These are phyloP conservation scores for Tillandsia leiboldiana DNA, from an alignment of 176 grass and related monocot genomes.

Conservation along the genomic window DNA sequence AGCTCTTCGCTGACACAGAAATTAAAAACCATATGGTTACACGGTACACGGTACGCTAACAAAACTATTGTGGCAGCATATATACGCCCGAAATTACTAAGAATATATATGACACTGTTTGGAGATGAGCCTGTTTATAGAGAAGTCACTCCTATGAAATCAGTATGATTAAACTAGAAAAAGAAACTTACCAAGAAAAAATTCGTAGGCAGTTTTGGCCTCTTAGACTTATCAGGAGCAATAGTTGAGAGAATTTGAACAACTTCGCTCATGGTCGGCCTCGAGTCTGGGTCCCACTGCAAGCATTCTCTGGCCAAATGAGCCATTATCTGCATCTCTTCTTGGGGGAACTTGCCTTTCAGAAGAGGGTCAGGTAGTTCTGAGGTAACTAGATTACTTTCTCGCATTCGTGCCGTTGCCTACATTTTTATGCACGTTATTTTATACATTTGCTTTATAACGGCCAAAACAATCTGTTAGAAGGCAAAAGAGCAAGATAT, in stretches of 20 bases:
- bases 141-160: background rate
- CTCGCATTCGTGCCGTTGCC: conserved; percentile 59
- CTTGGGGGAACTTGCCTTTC: conserved; percentile 52
- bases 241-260: conserved; percentile 92
- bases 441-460: background rate
- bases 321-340: conserved; percentile 97
- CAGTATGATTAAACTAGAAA: background rate
- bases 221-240: conserved; percentile 38
- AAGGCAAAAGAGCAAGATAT: background rate
- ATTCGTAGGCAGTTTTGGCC: conserved; percentile 34
- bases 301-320: conserved; percentile 88
- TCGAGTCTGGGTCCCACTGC: conserved; percentile 87
- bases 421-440: conserved; percentile 20
- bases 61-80: too few species aligned
- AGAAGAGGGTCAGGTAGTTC: conserved; percentile 77
- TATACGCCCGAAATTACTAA: too few species aligned
- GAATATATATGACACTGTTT: background rate
- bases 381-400: conserved; percentile 59
- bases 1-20: background rate
- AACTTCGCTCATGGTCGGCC: conserved; percentile 85
- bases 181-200: conserved; percentile 32
- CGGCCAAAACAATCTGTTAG: background rate
- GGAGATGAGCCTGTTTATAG: too few species aligned
- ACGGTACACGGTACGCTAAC: too few species aligned
- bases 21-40: too few species aligned